Base-by-base conservation (phyloP, 164 flowering plant species). In the Cinnamomum micranthum region DNA sequence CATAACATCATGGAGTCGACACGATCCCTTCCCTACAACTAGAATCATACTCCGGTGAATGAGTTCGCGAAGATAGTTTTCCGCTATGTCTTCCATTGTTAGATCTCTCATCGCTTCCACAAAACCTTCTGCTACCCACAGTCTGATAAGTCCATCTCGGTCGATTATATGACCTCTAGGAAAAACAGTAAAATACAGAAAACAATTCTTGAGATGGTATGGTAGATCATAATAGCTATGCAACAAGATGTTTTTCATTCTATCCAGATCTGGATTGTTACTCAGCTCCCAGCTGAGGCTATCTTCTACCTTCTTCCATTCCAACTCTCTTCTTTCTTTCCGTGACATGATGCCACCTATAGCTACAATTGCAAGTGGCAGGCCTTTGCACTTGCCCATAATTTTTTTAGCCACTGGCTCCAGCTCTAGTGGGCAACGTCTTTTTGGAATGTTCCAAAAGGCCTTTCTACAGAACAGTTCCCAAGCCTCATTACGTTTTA, bases 81-180 rank as follows among this genome's bases (percentile, higher is more conserved):
- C 68, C 15, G 68, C 80, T 3, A 10, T 41, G 4, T 63, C 74
- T 63, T 70, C 77, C 68, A 65, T 55, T 41, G 52, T 65, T 4
- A 60, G 22, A 0, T 41, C 41, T 65, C 23, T 14, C 31, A 41
- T 35, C 2, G 58, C 59, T n/a, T n/a, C 31, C 50, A 81, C 59
- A 41, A 75, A 78, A 4, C 81, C 83, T 35, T 80, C 76, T 13
- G 82, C 80, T n/a, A 81, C 71, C 79, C 70, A 81, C 13, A 84
- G 27, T 22, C 74, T 67, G 4, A 78, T 68, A 35, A 86, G 73
- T 7, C 55, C 58, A 2, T 52, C 71, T 2, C 63, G 70, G 6
- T 60, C 27, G n/a, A 80, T 68, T 19, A 63, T 47, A 50, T 27
- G 66, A 67, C 66, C 67, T 60, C 74, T 74, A 19, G 82, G 80